phyloP scores from a whole-genome alignment of 2,329 filamentous ascomycete genomes.

The Chaetomiaceae sp. region DNA sequence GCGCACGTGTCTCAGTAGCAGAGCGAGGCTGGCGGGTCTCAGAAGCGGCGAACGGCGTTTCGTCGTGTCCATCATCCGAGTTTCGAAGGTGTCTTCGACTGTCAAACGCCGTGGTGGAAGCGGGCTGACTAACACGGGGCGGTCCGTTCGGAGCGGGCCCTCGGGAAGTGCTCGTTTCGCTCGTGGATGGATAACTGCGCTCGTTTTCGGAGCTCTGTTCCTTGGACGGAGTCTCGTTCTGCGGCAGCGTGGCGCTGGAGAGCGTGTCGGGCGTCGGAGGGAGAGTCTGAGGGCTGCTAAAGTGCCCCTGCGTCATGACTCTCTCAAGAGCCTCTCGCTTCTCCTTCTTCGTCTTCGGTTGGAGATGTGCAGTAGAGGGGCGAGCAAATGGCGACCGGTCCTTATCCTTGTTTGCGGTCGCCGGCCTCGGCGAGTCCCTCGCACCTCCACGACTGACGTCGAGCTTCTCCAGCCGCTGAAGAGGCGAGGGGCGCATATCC shows the following conservation, averaged over 20 bases:
- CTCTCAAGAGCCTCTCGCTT: constrained; percentile 45
- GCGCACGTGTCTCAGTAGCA: constrained; percentile 39
- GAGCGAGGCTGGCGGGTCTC: constrained; percentile 41
- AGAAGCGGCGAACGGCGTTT: constrained; percentile 24
- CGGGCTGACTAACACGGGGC: constrained; percentile 23
- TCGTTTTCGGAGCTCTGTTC: constrained; percentile 29
- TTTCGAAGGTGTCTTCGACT: constrained; percentile 27
- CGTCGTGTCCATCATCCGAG: constrained; percentile 26
- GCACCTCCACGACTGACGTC: constrained; percentile 30
- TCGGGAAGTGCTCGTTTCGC: constrained; percentile 30
- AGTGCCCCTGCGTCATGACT: constrained; percentile 45
- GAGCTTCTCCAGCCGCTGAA: constrained; percentile 46
- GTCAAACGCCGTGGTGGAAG: constrained; percentile 32
- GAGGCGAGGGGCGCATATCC: constrained; percentile 40
- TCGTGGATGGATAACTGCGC: constrained; percentile 31
- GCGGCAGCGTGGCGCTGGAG: constrained; percentile 51
- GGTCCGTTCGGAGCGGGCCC: constrained; percentile 17
- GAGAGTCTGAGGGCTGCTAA: constrained; percentile 39
- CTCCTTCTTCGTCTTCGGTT: constrained; percentile 38
- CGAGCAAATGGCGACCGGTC: constrained; percentile 20
- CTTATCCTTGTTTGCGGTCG: constrained; percentile 29
- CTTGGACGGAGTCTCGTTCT: constrained; percentile 41
- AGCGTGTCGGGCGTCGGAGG: constrained; percentile 58
- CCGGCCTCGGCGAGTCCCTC: constrained; percentile 27
- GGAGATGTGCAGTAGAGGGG: constrained; percentile 20